Percentiles rank a stretch among this genome's conserved stretches.
Evolutionary conservation across 148 eudicot species (phyloP).

Genomic region (Simmondsia chinensis): DNA sequence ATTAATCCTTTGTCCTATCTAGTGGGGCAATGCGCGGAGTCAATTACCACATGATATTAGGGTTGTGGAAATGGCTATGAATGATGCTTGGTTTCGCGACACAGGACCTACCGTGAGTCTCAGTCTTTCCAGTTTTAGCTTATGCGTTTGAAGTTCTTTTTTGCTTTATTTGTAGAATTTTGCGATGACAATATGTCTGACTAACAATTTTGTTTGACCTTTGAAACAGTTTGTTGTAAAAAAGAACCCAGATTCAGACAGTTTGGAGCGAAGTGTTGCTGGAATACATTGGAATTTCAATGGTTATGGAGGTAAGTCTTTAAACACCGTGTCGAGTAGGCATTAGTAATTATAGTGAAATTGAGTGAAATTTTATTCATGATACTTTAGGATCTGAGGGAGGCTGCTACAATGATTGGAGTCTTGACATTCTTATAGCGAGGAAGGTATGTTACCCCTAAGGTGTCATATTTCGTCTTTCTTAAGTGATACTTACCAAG

Average conservation of each 20-base stretch:
- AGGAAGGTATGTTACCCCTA: constrained; percentile 45
- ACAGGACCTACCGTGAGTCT: constrained; percentile 84
- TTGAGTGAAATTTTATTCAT: not conserved
- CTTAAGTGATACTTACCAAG: not conserved
- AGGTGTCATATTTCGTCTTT: not conserved
- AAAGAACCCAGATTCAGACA: constrained; percentile 25
- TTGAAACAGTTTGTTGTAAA: constrained; percentile 54
- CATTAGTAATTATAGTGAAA: not conserved
- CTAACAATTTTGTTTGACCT: constrained; percentile 1
- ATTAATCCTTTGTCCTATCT: constrained; percentile 9
- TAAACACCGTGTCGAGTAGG: not conserved
- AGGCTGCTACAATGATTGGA: constrained; percentile 93
- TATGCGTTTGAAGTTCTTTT: not conserved
- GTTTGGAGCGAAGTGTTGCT: constrained; percentile 29
- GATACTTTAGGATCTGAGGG: constrained; percentile 53
- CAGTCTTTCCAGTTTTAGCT: not conserved
- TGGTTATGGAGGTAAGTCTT: constrained; percentile 82
- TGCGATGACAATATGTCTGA: not conserved
- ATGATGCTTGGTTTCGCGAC: constrained; percentile 97
- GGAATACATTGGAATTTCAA: constrained; percentile 97
- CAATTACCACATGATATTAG: constrained; percentile 59
- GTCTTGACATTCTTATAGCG: constrained; percentile 72
- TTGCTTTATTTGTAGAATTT: no score
- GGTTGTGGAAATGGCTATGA: constrained; percentile 93
- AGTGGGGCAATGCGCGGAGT: constrained; percentile 82